These are phyloP conservation scores for Hericium coralloides DNA, from an alignment of 768 basidiomycete species.

Conservation along the genomic window DNA sequence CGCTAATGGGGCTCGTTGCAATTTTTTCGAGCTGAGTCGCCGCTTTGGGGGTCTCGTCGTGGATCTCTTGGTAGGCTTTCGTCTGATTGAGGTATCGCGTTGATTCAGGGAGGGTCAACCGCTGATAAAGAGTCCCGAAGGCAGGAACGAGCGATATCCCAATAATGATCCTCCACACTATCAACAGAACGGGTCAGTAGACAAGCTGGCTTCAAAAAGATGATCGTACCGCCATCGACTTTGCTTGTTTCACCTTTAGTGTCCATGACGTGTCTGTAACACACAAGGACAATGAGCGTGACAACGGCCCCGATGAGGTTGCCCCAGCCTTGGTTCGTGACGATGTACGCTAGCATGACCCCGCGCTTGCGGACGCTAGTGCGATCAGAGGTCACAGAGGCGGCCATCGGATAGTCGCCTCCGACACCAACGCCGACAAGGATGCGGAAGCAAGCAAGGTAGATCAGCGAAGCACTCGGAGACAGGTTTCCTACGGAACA, in stretches of 20 bases:
- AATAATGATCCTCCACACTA: slow-evolving; percentile 63
- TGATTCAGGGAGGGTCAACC: slow-evolving; percentile 65
- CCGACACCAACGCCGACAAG: slow-evolving; percentile 72
- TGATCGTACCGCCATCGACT: slow-evolving; percentile 57
- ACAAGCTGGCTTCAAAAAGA: no score
- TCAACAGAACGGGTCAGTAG: no score
- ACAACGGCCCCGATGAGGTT: slow-evolving; percentile 52
- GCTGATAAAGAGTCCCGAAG: slow-evolving; percentile 66
- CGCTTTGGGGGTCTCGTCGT: slow-evolving; percentile 16
- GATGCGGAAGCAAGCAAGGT: slow-evolving; percentile 59
- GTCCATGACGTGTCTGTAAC: slow-evolving; percentile 58
- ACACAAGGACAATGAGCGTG: slow-evolving; percentile 56
- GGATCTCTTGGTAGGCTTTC: neutral
- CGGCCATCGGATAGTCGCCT: slow-evolving; percentile 75
- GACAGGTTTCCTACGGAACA: slow-evolving; percentile 32
- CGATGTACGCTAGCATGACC: slow-evolving; percentile 68
- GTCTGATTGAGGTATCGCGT: slow-evolving; percentile 42
- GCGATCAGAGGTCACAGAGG: slow-evolving; percentile 58
- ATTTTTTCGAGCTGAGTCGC: neutral
- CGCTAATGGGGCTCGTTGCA: neutral
- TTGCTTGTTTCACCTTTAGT: slow-evolving; percentile 47
- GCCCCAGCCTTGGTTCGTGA: slow-evolving; percentile 75
- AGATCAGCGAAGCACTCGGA: slow-evolving; percentile 46
- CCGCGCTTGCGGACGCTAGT: slow-evolving; percentile 59
- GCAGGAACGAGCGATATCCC: slow-evolving; percentile 73